Conservation (phyloP, 2,329 filamentous ascomycete species). For the Neocatenulostroma microsporum region DNA sequence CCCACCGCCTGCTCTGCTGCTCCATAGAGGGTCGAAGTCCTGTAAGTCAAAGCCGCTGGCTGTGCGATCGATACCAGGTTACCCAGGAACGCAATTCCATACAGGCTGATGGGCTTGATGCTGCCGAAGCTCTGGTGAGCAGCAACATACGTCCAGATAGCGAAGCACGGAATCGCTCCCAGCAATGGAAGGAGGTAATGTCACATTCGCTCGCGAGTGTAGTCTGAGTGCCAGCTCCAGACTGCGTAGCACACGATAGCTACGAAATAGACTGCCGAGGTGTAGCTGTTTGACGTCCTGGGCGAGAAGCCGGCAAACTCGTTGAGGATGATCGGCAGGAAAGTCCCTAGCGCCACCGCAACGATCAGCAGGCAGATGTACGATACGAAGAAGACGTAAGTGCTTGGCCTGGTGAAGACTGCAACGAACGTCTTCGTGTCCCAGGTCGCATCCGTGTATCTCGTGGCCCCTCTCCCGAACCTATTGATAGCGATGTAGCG, state of each 20-base stretch:
- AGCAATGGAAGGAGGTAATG: slow-evolving; percentile 18
- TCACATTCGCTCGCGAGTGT: slow-evolving; percentile 20
- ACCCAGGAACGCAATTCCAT: slow-evolving; percentile 6
- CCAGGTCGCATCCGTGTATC: slow-evolving; percentile 1
- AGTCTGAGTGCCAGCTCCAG: slow-evolving; percentile 18
- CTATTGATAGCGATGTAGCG: slow-evolving; percentile 4
- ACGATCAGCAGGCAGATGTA: slow-evolving; percentile 2
- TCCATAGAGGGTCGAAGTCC: slow-evolving; percentile 6
- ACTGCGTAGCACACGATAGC: slow-evolving; percentile 15
- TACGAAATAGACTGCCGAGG: slow-evolving; percentile 16
- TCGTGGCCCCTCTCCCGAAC: slow-evolving; percentile 1
- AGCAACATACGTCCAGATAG: slow-evolving; percentile 19
- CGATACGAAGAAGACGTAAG: slow-evolving; percentile 2
- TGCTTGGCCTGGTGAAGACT: background rate
- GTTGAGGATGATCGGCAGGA: slow-evolving; percentile 4
- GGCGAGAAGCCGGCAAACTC: slow-evolving; percentile 18
- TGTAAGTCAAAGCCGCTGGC: slow-evolving; percentile 12
- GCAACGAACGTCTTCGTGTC: background rate
- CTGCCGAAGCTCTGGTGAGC: slow-evolving; percentile 5
- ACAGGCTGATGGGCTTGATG: slow-evolving; percentile 1
- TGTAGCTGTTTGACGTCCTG: slow-evolving; percentile 20
- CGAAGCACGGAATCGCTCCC: slow-evolving; percentile 19
- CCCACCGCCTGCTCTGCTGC: slow-evolving; percentile 3
- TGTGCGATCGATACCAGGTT: slow-evolving; percentile 7
- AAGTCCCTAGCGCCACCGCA: background rate